These are phyloP conservation scores for Chamaecyparis obtusa DNA, from an alignment of 75 land plant species.

Conservation along the genomic window DNA sequence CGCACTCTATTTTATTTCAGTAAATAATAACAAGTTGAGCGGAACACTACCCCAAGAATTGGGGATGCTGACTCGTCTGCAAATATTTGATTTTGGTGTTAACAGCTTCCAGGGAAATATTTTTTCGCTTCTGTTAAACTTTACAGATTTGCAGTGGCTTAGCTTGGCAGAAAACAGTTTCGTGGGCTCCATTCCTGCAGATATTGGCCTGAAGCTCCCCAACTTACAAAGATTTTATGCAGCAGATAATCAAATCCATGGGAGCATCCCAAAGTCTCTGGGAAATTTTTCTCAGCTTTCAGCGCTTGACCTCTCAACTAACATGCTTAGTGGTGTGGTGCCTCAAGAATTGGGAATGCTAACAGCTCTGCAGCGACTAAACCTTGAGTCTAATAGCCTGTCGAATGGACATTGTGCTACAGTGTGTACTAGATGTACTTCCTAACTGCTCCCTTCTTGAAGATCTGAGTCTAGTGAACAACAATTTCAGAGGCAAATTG, in stretches of 20 bases:
- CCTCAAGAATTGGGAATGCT: background rate
- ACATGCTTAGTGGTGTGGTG: conserved; percentile 16
- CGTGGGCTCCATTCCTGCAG: too few relatives aligned
- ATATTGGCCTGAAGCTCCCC: too few relatives aligned
- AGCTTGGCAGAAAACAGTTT: too few relatives aligned
- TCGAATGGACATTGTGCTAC: too few relatives aligned
- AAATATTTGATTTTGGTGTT: background rate
- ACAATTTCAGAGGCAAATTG: conserved; percentile 19
- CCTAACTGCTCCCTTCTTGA: conserved; percentile 25
- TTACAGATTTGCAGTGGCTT: too few relatives aligned
- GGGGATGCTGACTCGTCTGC: conserved; percentile 3
- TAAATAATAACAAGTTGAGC: too few relatives aligned
- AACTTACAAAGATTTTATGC: too few relatives aligned
- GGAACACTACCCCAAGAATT: conserved; percentile 11
- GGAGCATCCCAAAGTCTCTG: too few relatives aligned
- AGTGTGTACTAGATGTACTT: conserved; percentile 16
- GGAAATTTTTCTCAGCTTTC: conserved; percentile 16
- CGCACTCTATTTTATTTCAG: too few relatives aligned
- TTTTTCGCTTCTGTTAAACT: background rate
- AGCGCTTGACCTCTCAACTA: background rate
- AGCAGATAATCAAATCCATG: too few relatives aligned
- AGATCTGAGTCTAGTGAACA: conserved; percentile 1
- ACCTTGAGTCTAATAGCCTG: too few relatives aligned
- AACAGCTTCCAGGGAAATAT: conserved; percentile 3
- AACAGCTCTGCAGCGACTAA: too few relatives aligned